A percentile compares a stretch with the other conserved stretches of the same genome.
These are phyloP conservation scores for Cladosporium colombiae DNA, from an alignment of 2,329 filamentous ascomycete genomes.

Conservation along the genomic window DNA sequence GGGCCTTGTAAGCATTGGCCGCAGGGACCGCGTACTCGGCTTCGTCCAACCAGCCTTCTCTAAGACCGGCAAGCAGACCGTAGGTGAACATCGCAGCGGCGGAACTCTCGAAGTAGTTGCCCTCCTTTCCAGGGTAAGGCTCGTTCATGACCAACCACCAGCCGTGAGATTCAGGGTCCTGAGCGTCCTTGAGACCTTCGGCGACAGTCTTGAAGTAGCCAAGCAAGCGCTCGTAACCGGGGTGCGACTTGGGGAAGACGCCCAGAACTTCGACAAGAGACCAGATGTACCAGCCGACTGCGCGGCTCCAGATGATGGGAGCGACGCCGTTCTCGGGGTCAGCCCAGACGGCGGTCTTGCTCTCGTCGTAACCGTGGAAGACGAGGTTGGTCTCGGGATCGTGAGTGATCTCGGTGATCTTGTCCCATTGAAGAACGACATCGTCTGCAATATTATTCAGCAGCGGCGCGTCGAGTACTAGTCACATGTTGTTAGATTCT, in stretches of 20 bases:
- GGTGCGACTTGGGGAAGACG: conserved; percentile 28
- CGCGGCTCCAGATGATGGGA: conserved; percentile 55
- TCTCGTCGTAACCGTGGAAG: conserved; percentile 56
- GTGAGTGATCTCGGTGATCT: conserved; percentile 45
- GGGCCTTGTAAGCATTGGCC: conserved; percentile 47
- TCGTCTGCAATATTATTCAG: conserved; percentile 12
- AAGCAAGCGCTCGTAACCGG: conserved; percentile 36
- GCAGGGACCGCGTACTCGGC: conserved; percentile 53
- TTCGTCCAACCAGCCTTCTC: conserved; percentile 38
- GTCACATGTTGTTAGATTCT: neutral
- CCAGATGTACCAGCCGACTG: conserved; percentile 57
- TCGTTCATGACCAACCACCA: conserved; percentile 61
- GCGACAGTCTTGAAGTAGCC: conserved; percentile 42
- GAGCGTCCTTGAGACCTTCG: conserved; percentile 40
- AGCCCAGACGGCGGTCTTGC: conserved; percentile 53
- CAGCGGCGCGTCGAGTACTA: neutral
- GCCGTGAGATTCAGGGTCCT: conserved; percentile 31
- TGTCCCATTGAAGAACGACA: conserved; percentile 45
- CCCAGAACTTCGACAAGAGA: conserved; percentile 52
- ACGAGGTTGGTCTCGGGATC: conserved; percentile 43
- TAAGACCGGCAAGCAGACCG: conserved; percentile 50
- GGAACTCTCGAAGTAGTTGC: conserved; percentile 62
- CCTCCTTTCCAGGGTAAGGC: conserved; percentile 52
- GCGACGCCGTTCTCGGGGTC: conserved; percentile 51
- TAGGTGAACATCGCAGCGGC: conserved; percentile 59